Percentiles rank a stretch among this genome's conserved stretches.
phyloP scores from a whole-genome alignment of 768 basidiomycete species.

The Russula lepida region DNA sequence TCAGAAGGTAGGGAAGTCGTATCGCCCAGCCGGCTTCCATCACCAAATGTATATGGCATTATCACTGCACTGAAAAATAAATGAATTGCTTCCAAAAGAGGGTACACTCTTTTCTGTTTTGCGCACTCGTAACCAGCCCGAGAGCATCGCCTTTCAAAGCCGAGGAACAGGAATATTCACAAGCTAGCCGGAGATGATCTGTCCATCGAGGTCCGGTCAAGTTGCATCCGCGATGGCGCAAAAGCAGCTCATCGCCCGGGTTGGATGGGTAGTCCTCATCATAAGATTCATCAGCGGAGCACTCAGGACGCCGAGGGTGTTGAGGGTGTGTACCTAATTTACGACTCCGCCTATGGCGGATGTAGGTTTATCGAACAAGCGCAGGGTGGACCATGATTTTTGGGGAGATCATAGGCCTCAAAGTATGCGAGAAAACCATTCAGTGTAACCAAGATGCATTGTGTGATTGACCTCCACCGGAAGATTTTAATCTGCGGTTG shows the following conservation, averaged over 20 bases:
- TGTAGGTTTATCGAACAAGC: background rate
- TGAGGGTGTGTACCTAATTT: background rate
- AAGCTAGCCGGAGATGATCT: background rate
- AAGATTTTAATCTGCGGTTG: background rate
- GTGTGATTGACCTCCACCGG: background rate
- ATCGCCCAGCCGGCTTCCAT: too few species aligned
- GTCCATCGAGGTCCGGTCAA: background rate
- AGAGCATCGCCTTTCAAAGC: background rate
- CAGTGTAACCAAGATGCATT: background rate
- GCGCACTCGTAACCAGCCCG: background rate
- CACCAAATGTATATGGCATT: too few species aligned
- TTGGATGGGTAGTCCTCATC: background rate
- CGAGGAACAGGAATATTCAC: background rate
- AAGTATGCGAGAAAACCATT: background rate
- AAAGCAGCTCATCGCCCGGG: background rate
- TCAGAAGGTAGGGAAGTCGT: background rate
- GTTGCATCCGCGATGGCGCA: background rate
- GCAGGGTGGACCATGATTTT: background rate
- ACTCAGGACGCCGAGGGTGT: background rate
- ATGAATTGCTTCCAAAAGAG: background rate
- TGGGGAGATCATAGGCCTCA: background rate
- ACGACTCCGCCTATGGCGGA: background rate
- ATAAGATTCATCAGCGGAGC: background rate
- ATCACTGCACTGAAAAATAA: background rate
- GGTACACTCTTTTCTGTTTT: background rate